Conservation (phyloP, 1,139 yeast genomes). For the Kodamaea ohmeri region DNA sequence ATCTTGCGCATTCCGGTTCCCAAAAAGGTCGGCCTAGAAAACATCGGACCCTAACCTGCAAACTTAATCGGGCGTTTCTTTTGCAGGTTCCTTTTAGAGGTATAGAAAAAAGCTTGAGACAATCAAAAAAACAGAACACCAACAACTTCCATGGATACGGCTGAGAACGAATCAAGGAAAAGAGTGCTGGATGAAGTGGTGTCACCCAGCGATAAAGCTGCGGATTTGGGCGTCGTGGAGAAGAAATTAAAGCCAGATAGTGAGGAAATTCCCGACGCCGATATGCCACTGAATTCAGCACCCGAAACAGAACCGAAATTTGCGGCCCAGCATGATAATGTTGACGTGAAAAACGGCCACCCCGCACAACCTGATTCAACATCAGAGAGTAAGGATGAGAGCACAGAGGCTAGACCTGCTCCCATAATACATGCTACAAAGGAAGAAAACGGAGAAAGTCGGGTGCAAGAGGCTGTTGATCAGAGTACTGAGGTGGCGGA, state of each 20-base stretch:
- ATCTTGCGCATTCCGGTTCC: neutral
- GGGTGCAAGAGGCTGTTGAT: neutral
- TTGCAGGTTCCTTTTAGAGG: constrained; percentile 1
- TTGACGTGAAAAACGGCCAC: constrained; percentile 1
- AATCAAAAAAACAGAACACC: constrained; percentile 5
- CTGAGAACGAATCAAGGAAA: constrained; percentile 5
- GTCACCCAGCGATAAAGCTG: neutral
- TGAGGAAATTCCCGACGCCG: neutral
- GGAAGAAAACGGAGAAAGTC: neutral
- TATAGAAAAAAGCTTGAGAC: constrained; percentile 5
- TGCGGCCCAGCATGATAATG: neutral
- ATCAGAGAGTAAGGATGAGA: neutral
- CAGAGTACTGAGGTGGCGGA: neutral
- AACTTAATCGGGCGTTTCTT: neutral
- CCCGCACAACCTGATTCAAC: neutral
- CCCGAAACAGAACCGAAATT: constrained; percentile 5
- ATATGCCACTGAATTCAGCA: neutral
- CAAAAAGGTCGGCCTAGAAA: neutral
- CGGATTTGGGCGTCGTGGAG: neutral
- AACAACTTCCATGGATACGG: constrained; percentile 6
- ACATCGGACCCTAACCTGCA: neutral
- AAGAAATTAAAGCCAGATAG: constrained; percentile 4
- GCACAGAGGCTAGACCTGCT: neutral
- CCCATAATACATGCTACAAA: neutral
- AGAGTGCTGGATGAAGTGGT: constrained; percentile 1